These are phyloP conservation scores for Lasiodiplodia sp. DNA, from an alignment of 2,329 filamentous ascomycete genomes.

Conservation along the genomic window DNA sequence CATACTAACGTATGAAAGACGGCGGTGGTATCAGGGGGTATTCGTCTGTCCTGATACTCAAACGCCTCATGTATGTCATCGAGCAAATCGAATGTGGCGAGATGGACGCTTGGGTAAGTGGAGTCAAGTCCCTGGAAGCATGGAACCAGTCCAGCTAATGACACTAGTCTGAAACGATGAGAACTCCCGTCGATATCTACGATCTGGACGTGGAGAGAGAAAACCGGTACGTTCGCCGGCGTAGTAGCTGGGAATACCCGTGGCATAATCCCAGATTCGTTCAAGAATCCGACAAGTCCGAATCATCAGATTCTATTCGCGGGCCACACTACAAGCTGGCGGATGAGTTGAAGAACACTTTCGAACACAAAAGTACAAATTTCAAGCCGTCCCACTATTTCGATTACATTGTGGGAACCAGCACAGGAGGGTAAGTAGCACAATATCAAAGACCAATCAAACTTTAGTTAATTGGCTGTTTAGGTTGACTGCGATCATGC, in stretches of 20 bases:
- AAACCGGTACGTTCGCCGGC: no score
- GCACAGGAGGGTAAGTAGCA: conserved; percentile 31
- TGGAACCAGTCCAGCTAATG: neutral
- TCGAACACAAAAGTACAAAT: neutral
- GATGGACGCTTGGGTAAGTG: neutral
- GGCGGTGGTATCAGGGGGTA: conserved; percentile 35
- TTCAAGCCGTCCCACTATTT: conserved; percentile 37
- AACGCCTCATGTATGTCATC: conserved; percentile 31
- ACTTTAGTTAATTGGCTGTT: no score
- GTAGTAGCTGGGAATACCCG: no score
- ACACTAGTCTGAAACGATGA: neutral
- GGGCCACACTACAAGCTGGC: neutral
- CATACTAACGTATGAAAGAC: conserved; percentile 16
- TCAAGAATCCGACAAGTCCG: no score
- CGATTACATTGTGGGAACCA: conserved; percentile 36
- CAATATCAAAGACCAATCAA: no score
- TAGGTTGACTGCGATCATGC: no score
- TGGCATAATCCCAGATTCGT: no score
- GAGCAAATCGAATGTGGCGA: conserved; percentile 27
- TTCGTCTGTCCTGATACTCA: conserved; percentile 32
- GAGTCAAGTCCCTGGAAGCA: neutral
- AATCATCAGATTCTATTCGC: neutral
- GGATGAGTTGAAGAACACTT: neutral
- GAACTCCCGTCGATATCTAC: no score
- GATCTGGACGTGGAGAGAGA: no score